Conservation (phyloP, 2,329 filamentous ascomycete genomes). For the Exophiala mesophila region DNA sequence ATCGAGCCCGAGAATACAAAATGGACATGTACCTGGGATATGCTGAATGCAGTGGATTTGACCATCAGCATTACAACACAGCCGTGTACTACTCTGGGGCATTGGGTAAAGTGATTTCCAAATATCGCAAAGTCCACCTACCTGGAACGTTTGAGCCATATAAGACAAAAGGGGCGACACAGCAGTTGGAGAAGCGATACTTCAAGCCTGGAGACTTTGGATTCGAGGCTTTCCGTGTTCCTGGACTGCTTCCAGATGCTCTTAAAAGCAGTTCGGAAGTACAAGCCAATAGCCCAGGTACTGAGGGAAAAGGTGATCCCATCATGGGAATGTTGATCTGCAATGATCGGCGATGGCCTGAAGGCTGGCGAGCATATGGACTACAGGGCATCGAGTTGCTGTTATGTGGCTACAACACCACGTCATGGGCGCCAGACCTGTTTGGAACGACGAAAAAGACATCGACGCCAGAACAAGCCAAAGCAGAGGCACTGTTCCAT, state of each 20-base stretch:
- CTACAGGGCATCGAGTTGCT: conserved; percentile 48
- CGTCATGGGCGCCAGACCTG: conserved; percentile 45
- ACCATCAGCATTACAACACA: conserved; percentile 48
- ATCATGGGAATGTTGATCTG: conserved; percentile 54
- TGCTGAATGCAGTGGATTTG: conserved; percentile 42
- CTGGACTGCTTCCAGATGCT: conserved; percentile 39
- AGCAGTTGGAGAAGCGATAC: conserved; percentile 55
- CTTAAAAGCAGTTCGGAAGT: conserved; percentile 3
- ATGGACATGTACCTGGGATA: conserved; percentile 53
- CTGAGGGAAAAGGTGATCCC: conserved; percentile 42
- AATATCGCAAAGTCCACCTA: conserved; percentile 54
- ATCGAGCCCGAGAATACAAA: conserved; percentile 41
- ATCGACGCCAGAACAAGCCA: conserved; percentile 43
- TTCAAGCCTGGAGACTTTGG: conserved; percentile 51
- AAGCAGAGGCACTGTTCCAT: conserved; percentile 48
- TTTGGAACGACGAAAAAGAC: conserved; percentile 37
- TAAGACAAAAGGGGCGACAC: conserved; percentile 43
- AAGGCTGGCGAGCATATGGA: conserved; percentile 50
- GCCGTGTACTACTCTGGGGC: conserved; percentile 48
- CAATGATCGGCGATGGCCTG: conserved; percentile 52
- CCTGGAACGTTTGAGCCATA: conserved; percentile 52
- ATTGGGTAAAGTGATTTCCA: conserved; percentile 41
- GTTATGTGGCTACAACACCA: conserved; percentile 50
- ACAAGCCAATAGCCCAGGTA: conserved; percentile 22
- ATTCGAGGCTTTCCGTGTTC: conserved; percentile 50